These are phyloP conservation scores for Dendrocalamus sinicus DNA, from an alignment of 176 grass and related monocot genomes.

Conservation along the genomic window DNA sequence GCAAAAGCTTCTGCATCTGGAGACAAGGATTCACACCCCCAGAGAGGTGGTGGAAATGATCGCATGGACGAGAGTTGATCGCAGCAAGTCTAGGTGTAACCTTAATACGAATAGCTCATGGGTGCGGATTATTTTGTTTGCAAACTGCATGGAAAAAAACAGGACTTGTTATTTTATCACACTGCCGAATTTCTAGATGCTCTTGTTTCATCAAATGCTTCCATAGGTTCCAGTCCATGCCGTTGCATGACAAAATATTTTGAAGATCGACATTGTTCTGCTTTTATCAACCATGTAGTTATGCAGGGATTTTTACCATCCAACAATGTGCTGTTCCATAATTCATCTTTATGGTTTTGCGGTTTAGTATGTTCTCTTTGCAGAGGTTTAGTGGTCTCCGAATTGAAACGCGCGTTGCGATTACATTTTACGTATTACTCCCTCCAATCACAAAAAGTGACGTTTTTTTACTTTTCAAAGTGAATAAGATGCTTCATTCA, in stretches of 20 bases:
- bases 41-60: slow-evolving; percentile 52
- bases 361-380: no score
- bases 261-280: no score
- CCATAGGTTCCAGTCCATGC: neutral
- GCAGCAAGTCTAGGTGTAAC: neutral
- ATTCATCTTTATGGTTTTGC: no score
- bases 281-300: no score
- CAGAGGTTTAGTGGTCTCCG: no score
- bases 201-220: neutral
- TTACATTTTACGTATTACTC: no score
- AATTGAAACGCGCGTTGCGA: no score
- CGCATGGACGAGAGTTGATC: slow-evolving; percentile 85
- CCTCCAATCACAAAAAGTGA: no score
- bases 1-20: slow-evolving; percentile 49
- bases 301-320: no score
- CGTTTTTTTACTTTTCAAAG: no score
- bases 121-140: neutral
- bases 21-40: slow-evolving; percentile 36
- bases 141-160: neutral
- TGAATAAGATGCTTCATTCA: no score
- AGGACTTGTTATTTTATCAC: neutral
- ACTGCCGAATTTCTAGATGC: neutral
- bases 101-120: neutral
- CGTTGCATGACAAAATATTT: neutral
- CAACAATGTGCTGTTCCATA: no score